phyloP scores from a whole-genome alignment of 208 protist species.

The Histomonas meleagridis region DNA sequence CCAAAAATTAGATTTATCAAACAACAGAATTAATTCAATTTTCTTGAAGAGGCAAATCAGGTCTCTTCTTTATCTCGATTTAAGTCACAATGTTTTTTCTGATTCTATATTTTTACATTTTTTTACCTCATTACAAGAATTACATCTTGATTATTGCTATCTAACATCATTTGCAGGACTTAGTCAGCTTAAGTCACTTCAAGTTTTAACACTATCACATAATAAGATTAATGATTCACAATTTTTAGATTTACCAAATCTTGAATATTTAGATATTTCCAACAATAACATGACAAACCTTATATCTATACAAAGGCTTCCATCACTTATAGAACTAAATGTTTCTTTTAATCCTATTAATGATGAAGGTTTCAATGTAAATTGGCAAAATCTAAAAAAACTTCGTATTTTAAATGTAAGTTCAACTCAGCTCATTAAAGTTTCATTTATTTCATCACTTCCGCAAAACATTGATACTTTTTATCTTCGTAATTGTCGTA shows the following conservation, averaged over 20 bases:
- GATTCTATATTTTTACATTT: neutral
- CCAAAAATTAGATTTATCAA: neutral
- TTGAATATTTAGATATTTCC: neutral
- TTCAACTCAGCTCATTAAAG: no score
- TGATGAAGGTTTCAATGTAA: no score
- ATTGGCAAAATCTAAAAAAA: no score
- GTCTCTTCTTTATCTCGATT: neutral
- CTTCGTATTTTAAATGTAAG: no score
- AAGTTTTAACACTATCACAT: neutral
- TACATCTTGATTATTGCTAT: neutral
- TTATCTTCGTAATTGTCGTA: no score
- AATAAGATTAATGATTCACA: neutral
- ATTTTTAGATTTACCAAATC: neutral
- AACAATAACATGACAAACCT: neutral
- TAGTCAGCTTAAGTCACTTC: neutral
- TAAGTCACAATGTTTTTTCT: neutral
- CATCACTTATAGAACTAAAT: neutral
- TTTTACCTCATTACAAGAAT: neutral
- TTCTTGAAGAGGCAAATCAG: neutral
- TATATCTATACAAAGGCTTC: neutral
- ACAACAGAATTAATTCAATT: neutral
- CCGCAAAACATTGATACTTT: no score
- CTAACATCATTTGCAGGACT: neutral
- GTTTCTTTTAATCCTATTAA: no score
- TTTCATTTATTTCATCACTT: no score